Evolutionary conservation across 192 early-diverging fungal genomes (phyloP), one percentile per base, ranked within the genome.

Genomic region (Piromyces sp.): DNA sequence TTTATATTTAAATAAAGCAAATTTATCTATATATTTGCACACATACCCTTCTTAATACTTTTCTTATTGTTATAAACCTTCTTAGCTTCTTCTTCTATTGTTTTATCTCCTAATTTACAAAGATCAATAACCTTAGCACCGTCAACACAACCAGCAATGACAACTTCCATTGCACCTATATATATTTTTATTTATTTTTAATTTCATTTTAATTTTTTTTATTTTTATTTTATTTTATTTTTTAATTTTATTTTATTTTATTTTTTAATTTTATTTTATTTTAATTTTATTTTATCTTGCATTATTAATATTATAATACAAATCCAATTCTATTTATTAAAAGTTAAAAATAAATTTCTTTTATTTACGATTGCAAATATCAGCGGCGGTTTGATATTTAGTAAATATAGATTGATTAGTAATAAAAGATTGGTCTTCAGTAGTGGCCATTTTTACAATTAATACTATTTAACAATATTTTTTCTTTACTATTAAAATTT

Each of bases 341-440:
- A n/a, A 33, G 9, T 33, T 3, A 33, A 33, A 33, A 6, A 6
- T 33, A 33, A 6, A 33, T 6, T 33, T 33, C 9, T 33, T 33
- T 33, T 31, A 85, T 87, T 81, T 89, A 95, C 92, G 88, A 87
- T 96, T 95, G 84, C 95, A 89, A 83, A 97, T 94, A 29, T 94
- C 93, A 78, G 95, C 95, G 31, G 95, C 95, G 58, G 93, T 92
- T 90, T 94, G 93, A 92, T 97, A 98, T 89, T 96, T 96, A 83
- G 90, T 93, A 84, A 97, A 88, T 30, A 96, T 94, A 83, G 87
- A 88, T 33, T 89, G 85, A 88, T 95, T 91, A 80, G 89, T 88
- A 81, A 95, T 90, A 82, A 89, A 68, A 68, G 51, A 68, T 68
- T 68, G 51, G 51, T 68, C 51, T 26, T 68, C 51, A 68, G 51